These are phyloP conservation scores for Cercospora brassicicola DNA, from an alignment of 2,329 filamentous ascomycete species.

Conservation along the genomic window DNA sequence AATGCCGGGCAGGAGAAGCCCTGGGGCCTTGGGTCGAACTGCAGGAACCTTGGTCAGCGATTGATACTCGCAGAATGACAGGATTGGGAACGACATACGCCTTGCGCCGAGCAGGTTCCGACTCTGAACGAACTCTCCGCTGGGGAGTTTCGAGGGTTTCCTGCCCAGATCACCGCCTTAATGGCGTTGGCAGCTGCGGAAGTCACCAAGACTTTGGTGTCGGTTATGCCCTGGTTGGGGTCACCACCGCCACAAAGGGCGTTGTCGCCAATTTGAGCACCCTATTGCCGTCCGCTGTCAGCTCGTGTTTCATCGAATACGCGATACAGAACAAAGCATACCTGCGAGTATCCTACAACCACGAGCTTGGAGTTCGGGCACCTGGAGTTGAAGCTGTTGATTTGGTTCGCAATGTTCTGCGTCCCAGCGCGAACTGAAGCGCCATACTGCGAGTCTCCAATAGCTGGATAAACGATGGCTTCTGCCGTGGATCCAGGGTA, in stretches of 20 bases:
- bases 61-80: neutral
- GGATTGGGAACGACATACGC: slow-evolving; percentile 50
- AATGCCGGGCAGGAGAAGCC: slow-evolving; percentile 59
- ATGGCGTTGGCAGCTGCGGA: slow-evolving; percentile 26
- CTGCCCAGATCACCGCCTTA: slow-evolving; percentile 33
- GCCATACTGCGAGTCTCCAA: slow-evolving; percentile 58
- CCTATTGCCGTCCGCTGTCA: slow-evolving; percentile 42
- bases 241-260: slow-evolving; percentile 61
- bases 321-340: slow-evolving; percentile 41
- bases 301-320: slow-evolving; percentile 25
- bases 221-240: slow-evolving; percentile 48
- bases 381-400: slow-evolving; percentile 28
- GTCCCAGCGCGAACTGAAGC: slow-evolving; percentile 58
- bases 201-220: slow-evolving; percentile 42
- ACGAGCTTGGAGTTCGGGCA: slow-evolving; percentile 33
- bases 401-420: slow-evolving; percentile 42
- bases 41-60: slow-evolving; percentile 21
- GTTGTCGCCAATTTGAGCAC: slow-evolving; percentile 64
- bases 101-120: slow-evolving; percentile 59
- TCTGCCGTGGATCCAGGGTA: slow-evolving; percentile 45
- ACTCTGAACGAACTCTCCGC: slow-evolving; percentile 59
- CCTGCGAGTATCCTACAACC: slow-evolving; percentile 35
- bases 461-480: slow-evolving; percentile 54
- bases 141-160: slow-evolving; percentile 55
- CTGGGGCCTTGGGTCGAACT: slow-evolving; percentile 62